Conservation (phyloP, 805 yeast genomes). For the Schizosaccharomyces cryophilus region DNA sequence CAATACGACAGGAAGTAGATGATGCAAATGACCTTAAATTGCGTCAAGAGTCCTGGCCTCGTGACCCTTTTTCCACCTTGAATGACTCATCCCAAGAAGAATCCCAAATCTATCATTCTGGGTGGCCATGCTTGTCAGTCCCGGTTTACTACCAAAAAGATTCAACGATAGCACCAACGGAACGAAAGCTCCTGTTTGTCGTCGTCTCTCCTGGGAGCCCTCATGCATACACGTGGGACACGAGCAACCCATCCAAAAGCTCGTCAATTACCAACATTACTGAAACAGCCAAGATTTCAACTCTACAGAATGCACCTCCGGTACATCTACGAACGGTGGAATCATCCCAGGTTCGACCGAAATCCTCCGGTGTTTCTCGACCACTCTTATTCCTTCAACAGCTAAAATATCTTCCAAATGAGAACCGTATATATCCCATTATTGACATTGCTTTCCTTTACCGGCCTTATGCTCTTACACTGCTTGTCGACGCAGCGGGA, state of each 20-base stretch:
- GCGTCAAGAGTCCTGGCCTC: too few relatives aligned
- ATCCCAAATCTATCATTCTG: not conserved
- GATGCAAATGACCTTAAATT: not conserved
- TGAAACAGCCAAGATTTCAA: not conserved
- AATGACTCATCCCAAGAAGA: too few relatives aligned
- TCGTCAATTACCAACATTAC: not conserved
- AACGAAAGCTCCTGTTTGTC: not conserved
- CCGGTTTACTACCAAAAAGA: not conserved
- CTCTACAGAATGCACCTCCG: not conserved
- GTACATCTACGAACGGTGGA: not conserved
- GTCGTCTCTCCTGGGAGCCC: not conserved
- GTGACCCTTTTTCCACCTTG: too few relatives aligned
- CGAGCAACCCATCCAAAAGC: not conserved
- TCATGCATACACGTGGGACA: not conserved
- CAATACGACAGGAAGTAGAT: not conserved
- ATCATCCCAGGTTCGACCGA: not conserved
- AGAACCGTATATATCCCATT: slow-evolving; percentile 6
- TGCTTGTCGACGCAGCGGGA: not conserved
- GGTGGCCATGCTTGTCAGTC: not conserved
- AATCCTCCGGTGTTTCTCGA: not conserved
- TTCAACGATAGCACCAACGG: not conserved
- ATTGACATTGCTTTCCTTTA: not conserved
- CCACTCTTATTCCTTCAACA: slow-evolving; percentile 3
- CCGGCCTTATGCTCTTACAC: not conserved
- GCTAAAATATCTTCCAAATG: slow-evolving; percentile 16